Conservation (phyloP, 2,329 filamentous ascomycete species). For the Hypoxylon sp. region DNA sequence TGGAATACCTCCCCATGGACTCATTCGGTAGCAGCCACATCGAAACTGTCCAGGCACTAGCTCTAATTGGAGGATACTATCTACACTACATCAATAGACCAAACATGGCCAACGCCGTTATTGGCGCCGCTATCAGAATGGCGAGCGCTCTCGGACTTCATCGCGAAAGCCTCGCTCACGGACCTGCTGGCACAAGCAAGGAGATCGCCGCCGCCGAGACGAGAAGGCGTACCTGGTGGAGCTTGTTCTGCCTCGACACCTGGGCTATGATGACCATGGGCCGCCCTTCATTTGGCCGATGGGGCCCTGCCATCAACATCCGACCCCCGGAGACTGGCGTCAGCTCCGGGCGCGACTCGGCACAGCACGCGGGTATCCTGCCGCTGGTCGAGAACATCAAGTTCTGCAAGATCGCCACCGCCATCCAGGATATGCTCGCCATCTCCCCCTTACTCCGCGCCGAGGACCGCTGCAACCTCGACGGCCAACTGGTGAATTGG, state of each 20-base stretch:
- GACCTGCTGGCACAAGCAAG: constrained; percentile 56
- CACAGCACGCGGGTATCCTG: constrained; percentile 75
- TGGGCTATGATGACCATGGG: constrained; percentile 81
- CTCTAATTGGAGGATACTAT: constrained; percentile 81
- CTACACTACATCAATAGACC: constrained; percentile 84
- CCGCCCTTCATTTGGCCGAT: constrained; percentile 77
- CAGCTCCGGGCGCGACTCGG: constrained; percentile 64
- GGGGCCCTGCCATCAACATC: constrained; percentile 77
- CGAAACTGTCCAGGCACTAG: constrained; percentile 80
- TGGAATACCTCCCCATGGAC: constrained; percentile 76
- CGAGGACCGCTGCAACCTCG: constrained; percentile 76
- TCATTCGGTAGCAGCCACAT: constrained; percentile 78
- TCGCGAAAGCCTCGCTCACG: constrained; percentile 68
- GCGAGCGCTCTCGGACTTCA: constrained; percentile 81
- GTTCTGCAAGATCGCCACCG: constrained; percentile 84
- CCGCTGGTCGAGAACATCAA: constrained; percentile 82
- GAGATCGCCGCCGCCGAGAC: constrained; percentile 71
- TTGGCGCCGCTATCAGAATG: constrained; percentile 80
- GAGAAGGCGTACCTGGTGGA: constrained; percentile 81
- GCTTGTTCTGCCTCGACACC: constrained; percentile 79
- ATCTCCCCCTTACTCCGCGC: constrained; percentile 76
- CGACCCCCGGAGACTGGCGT: constrained; percentile 70
- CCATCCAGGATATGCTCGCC: constrained; percentile 82
- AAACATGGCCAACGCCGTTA: constrained; percentile 81
- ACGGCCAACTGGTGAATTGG: constrained; percentile 79